phyloP scores from a whole-genome alignment of 169 alveolate species.

The Plasmodium knowlesi region DNA sequence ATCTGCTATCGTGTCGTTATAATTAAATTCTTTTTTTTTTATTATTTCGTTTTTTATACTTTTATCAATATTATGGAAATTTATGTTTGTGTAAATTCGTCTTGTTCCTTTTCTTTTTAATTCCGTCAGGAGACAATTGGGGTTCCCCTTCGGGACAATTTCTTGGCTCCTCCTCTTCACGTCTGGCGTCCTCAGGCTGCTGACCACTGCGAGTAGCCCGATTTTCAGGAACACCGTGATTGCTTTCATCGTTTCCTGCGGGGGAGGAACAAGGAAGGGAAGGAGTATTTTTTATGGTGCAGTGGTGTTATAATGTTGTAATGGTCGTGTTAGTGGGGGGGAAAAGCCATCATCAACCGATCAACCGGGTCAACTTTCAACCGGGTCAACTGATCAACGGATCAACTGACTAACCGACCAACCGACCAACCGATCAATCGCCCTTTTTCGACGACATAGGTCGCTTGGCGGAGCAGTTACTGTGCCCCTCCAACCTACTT shows the following conservation, averaged over 20 bases:
- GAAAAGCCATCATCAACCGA: no score
- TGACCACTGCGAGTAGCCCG: neutral
- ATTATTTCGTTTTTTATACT: slow-evolving; percentile 24
- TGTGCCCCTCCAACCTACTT: neutral
- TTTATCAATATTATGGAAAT: slow-evolving; percentile 24
- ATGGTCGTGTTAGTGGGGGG: neutral
- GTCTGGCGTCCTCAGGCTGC: neutral
- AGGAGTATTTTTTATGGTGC: no score
- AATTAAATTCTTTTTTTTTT: slow-evolving; percentile 6
- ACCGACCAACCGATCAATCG: no score
- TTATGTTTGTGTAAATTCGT: slow-evolving; percentile 21
- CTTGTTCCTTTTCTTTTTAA: neutral
- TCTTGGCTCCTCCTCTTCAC: neutral
- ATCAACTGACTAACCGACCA: no score
- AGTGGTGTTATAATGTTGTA: no score
- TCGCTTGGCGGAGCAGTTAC: neutral
- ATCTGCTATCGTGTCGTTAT: slow-evolving; percentile 12
- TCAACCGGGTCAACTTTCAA: neutral
- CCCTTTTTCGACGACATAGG: no score
- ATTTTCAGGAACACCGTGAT: neutral
- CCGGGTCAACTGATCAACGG: neutral
- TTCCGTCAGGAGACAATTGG: neutral
- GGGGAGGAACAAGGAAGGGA: neutral
- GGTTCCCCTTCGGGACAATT: neutral
- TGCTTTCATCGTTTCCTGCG: neutral